phyloP scores from a whole-genome alignment of 2,329 filamentous ascomycete species.

The Phialophora chinensis region DNA sequence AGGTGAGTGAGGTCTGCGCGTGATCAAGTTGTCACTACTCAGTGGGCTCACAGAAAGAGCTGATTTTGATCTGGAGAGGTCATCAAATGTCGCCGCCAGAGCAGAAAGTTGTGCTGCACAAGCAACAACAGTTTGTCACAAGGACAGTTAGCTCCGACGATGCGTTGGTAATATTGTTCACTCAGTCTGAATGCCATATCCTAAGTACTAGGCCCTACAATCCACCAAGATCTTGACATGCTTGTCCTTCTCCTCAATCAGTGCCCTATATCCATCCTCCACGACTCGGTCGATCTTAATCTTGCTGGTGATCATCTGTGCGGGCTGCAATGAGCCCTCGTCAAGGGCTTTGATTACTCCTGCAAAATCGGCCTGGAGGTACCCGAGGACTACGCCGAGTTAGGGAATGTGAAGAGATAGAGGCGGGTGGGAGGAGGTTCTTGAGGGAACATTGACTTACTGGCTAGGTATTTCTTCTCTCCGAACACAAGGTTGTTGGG shows the following conservation, averaged over 20 bases:
- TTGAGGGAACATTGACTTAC: constrained; percentile 36
- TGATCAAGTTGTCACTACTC: background rate
- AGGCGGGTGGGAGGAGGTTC: background rate
- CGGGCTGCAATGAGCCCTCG: constrained; percentile 58
- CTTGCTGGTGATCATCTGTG: constrained; percentile 66
- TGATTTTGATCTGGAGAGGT: background rate
- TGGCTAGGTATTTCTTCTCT: constrained; percentile 60
- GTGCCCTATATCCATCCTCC: constrained; percentile 61
- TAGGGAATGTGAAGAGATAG: background rate
- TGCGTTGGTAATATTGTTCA: too few relatives aligned
- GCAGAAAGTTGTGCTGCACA: too few relatives aligned
- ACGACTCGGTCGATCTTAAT: constrained; percentile 63
- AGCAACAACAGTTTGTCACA: too few relatives aligned
- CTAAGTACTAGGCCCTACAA: constrained; percentile 25
- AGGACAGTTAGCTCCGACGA: too few relatives aligned
- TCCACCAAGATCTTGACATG: constrained; percentile 67
- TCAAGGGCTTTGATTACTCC: constrained; percentile 61
- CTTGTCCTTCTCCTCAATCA: constrained; percentile 65
- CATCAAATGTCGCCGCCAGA: too few relatives aligned
- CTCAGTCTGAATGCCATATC: background rate
- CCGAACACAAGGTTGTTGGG: constrained; percentile 61
- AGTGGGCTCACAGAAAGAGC: background rate
- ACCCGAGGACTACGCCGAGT: constrained; percentile 49
- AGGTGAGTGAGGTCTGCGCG: background rate
- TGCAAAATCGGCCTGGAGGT: constrained; percentile 61